Base-by-base conservation (phyloP, 192 early-diverging fungal species). In the Entomortierella beljakovae region DNA sequence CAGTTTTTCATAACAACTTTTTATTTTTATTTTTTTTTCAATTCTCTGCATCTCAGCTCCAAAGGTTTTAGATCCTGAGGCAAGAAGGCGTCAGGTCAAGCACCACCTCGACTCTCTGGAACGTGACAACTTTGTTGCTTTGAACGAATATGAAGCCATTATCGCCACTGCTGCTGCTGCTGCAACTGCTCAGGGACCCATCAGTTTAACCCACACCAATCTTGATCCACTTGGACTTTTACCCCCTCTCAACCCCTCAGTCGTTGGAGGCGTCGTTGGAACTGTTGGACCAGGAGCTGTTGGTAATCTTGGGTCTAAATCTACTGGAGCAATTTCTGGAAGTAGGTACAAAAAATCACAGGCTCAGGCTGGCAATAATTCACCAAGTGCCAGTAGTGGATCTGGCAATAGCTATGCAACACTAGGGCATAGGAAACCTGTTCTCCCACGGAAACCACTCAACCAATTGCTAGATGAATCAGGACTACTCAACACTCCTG, bases 41-140 rank as follows among this genome's bases (percentile, higher is more conserved):
- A 6, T 7, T 35, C 18, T 34, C 32, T 29, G n/a, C 26, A 22
- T n/a, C 16, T 28, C 42, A 77, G 74, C 61, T 0, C 66, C 61
- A 8, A 79, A 79, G 42, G 75, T 79, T 49, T 50, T 79, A 6
- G 75, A 79, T 49, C 26, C 15, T 23, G 67, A 69, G 18, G 46
- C 66, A 0, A 31, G 75, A 62, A 70, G n/a, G 66, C 72, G 72
- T 1, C 82, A 87, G 28, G 35, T 85, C 8, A 54, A 61, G 64
- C 64, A 84, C 51, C 86, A 85, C 51, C 72, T 87, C 9, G 86
- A 85, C 42, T 85, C 86, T 20, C 70, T 87, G 6, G 86, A 87
- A 50, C 80, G 71, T 64, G 86, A 87, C 56, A 87, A 87, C 69
- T 83, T 81, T 75, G 82, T 83, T 13, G 77, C 86, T 3, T 58